Evolutionary conservation across 23 red algal species (phyloP).

Genomic region (Gracilaria gracilis): DNA sequence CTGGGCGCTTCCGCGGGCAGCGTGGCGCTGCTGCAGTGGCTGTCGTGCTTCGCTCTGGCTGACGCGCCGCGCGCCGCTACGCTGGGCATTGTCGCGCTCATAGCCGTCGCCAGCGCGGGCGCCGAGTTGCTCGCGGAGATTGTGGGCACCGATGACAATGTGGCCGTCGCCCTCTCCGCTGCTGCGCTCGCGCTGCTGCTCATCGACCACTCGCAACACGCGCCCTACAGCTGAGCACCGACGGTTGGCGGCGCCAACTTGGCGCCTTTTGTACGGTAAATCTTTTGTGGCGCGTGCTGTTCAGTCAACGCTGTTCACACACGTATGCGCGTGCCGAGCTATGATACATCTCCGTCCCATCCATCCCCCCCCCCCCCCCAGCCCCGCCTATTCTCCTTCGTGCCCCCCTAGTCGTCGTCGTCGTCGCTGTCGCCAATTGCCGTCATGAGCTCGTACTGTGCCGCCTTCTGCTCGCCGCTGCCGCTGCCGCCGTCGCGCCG

Average conservation of each 20-base stretch:
- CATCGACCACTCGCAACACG: not conserved
- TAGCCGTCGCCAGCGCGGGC: not conserved
- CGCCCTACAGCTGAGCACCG: not conserved
- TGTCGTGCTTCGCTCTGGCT: conserved; percentile 16
- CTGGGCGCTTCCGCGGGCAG: not conserved
- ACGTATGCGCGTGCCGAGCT: too few species aligned
- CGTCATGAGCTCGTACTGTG: too few species aligned
- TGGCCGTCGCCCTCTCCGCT: not conserved
- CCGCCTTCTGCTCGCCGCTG: too few species aligned
- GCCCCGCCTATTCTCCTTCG: too few species aligned
- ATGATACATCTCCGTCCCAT: too few species aligned
- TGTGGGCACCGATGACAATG: conserved; percentile 13
- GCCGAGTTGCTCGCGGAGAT: not conserved
- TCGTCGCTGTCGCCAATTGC: too few species aligned
- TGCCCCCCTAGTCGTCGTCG: too few species aligned
- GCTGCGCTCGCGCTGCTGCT: not conserved
- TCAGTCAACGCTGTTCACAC: too few species aligned
- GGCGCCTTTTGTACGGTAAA: not conserved
- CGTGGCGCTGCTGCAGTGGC: conserved; percentile 1
- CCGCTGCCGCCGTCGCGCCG: not conserved
- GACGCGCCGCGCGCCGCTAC: not conserved
- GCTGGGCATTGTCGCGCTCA: not conserved
- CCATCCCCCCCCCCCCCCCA: too few species aligned
- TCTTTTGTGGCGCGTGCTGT: too few species aligned
- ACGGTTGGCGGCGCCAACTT: too few species aligned